A percentile compares a stretch with the other conserved stretches of the same genome.
These are phyloP conservation scores for Luffa acutangula DNA, from an alignment of 306 rosid genomes.

Conservation along the genomic window DNA sequence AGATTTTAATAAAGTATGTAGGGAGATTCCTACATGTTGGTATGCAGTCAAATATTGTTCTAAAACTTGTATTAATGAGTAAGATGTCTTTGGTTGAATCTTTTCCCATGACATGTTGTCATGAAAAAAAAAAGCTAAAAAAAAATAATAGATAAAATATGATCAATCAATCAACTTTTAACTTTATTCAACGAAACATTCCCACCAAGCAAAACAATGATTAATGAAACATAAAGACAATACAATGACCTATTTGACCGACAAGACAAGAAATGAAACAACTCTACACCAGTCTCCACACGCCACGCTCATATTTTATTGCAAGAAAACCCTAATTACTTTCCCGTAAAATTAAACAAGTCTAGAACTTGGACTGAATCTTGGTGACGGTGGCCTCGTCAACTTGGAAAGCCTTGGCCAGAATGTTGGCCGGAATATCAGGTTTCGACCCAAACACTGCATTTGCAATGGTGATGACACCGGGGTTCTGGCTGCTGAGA, in stretches of 20 bases:
- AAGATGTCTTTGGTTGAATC: too few species aligned
- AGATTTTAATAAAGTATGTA: too few species aligned
- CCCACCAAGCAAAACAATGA: neutral
- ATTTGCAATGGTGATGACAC: conserved; percentile 13
- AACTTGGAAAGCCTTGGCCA: conserved; percentile 21
- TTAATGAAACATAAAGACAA: neutral
- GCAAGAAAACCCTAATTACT: conserved; percentile 4
- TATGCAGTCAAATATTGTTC: too few species aligned
- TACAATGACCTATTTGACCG: neutral
- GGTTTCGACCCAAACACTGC: conserved; percentile 30
- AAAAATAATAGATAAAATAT: too few species aligned
- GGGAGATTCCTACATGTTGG: too few species aligned
- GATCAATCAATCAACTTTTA: neutral
- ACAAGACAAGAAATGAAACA: neutral
- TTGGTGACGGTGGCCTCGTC: conserved; percentile 14
- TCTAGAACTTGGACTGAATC: conserved; percentile 13
- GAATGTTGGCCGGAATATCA: conserved; percentile 11
- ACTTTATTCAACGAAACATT: too few species aligned
- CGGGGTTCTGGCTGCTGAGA: conserved; percentile 32
- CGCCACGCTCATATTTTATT: neutral
- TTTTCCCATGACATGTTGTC: too few species aligned
- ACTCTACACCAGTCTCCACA: neutral
- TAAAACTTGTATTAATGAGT: too few species aligned
- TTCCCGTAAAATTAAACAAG: neutral
- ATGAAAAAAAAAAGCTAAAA: too few species aligned